These are phyloP conservation scores for Suhomyces emberorum DNA, from an alignment of 805 yeast genomes.

Conservation along the genomic window DNA sequence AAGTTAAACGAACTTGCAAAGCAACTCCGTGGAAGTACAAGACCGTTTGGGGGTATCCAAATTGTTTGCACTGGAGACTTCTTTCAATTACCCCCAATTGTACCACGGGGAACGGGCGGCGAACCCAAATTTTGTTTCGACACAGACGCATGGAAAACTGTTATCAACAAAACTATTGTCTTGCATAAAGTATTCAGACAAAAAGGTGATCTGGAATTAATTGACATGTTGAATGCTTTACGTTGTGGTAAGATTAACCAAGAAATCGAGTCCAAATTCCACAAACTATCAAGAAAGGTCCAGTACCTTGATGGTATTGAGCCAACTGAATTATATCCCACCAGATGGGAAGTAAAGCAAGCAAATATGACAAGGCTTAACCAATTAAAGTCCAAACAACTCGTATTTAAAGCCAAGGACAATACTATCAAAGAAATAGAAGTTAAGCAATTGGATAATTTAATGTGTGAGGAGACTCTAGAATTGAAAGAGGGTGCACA, in stretches of 20 bases:
- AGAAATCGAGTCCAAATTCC: conserved; percentile 47
- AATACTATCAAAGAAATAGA: conserved; percentile 19
- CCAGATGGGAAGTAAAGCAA: conserved; percentile 76
- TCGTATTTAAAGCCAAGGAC: conserved; percentile 43
- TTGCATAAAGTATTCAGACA: conserved; percentile 86
- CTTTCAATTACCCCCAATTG: conserved; percentile 92
- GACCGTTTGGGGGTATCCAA: conserved; percentile 94
- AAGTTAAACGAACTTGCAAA: conserved; percentile 73
- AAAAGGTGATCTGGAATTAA: conserved; percentile 69
- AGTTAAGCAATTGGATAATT: conserved; percentile 44
- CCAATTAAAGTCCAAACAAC: conserved; percentile 44
- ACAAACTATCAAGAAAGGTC: conserved; percentile 54
- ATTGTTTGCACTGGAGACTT: conserved; percentile 91
- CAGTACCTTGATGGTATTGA: conserved; percentile 67
- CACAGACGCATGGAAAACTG: conserved; percentile 62
- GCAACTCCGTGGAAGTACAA: conserved; percentile 42
- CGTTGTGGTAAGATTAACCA: conserved; percentile 65
- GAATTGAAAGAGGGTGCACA: conserved; percentile 82
- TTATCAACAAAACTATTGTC: conserved; percentile 63
- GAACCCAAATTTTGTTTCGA: conserved; percentile 67
- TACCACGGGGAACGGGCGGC: conserved; percentile 33
- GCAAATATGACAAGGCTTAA: conserved; percentile 53
- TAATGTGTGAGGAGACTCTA: conserved; percentile 69
- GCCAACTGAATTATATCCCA: conserved; percentile 88
- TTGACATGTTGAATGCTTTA: conserved; percentile 75